Conservation (phyloP, 768 basidiomycete species). For the Pleurotus ostreatus region DNA sequence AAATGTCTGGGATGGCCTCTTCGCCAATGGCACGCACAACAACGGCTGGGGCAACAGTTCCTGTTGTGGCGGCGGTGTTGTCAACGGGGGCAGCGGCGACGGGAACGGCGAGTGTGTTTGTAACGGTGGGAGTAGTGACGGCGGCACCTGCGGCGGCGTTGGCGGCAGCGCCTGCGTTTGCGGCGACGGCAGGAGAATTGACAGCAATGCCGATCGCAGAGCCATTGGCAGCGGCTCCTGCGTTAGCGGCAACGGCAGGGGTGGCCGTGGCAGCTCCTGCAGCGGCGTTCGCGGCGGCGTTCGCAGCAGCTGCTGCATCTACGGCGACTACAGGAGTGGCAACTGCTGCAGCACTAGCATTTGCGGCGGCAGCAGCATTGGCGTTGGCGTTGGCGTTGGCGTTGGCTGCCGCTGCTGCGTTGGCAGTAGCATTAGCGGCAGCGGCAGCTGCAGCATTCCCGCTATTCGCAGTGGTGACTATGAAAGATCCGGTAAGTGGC, state of each 20-base stretch:
- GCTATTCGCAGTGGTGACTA: conserved; percentile 5
- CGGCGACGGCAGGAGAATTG: background rate
- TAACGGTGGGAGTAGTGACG: background rate
- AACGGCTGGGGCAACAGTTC: background rate
- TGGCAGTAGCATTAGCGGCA: background rate
- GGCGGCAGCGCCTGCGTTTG: background rate
- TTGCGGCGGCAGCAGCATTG: background rate
- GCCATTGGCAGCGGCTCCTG: background rate
- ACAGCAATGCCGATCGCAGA: background rate
- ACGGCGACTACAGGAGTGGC: background rate
- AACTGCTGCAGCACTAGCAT: background rate
- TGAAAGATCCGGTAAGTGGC: background rate
- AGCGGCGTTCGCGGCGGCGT: background rate
- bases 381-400: no score
- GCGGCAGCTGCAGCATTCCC: no score
- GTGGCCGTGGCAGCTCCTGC: background rate
- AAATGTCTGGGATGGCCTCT: background rate
- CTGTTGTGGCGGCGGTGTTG: background rate
- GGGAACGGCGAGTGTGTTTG: background rate
- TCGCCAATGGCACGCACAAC: background rate
- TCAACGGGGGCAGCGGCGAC: background rate
- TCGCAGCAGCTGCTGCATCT: background rate
- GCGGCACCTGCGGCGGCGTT: background rate
- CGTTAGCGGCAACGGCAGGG: background rate
- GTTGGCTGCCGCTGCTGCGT: background rate